Conservation (phyloP, 805 yeast species). For the Yarrowia hollandica region DNA sequence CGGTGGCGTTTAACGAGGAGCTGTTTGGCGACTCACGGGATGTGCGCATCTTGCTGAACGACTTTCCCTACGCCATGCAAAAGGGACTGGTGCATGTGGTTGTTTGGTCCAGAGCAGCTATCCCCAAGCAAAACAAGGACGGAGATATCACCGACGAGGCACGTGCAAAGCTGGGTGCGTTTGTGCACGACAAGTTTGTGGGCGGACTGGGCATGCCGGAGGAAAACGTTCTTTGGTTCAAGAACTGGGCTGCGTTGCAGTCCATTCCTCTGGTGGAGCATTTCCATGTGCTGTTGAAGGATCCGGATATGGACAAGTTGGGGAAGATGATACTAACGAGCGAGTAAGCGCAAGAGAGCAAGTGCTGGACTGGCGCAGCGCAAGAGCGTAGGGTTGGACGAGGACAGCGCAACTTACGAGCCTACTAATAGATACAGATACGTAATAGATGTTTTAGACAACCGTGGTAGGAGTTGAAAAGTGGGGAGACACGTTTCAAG, state of each 20-base stretch:
- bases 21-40: conserved; percentile 38
- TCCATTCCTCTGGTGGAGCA: conserved; percentile 58
- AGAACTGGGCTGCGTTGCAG: conserved; percentile 57
- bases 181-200: conserved; percentile 47
- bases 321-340: not conserved
- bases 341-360: no score
- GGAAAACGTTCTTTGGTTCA: conserved; percentile 54
- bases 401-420: no score
- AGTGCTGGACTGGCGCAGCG: no score
- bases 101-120: conserved; percentile 54
- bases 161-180: conserved; percentile 44
- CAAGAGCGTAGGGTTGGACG: no score
- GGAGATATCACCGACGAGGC: conserved; percentile 49
- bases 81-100: conserved; percentile 52
- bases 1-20: not conserved
- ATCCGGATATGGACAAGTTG: conserved; percentile 4
- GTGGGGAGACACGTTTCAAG: no score
- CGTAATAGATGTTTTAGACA: no score
- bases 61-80: conserved; percentile 58
- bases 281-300: conserved; percentile 49
- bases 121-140: conserved; percentile 46
- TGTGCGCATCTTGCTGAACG: conserved; percentile 51
- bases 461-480: no score
- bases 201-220: conserved; percentile 42
- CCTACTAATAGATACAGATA: no score